Evolutionary conservation across 1,139 yeast species (phyloP), one percentile per base, ranked within the genome.

Genomic region (Geotrichum aggregatum): DNA sequence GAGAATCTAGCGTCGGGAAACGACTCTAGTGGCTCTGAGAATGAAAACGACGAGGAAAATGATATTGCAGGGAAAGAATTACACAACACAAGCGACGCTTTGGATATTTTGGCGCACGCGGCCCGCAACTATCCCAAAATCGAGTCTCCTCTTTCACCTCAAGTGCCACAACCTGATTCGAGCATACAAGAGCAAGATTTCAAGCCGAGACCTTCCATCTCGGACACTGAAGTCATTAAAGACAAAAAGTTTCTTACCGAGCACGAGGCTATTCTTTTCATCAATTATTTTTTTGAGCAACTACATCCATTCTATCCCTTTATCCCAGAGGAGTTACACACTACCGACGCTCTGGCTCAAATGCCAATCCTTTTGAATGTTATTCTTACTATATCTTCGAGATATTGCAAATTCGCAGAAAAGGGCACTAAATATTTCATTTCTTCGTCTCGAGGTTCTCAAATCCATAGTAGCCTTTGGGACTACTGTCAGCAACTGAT

Each of bases 261-360:
- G 59, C 68, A 64, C 0, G 95, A 87, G 63, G 94, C 95, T 0
- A 77, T 76, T 52, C 68, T 72, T 49, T 70, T 87, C 34, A 79
- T 88, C 30, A 73, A 77, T 44, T 71, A 83, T 50, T 91, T 87
- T 66, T 87, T 87, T 66, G 69, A 80, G 8, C 80, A 88, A 3
- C 78, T 91, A 82, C 95, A 87, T 65, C 96, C 96, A 1, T 91
- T 82, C 66, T 89, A 85, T 68, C 97, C 97, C 0, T 87, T 83
- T 63, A 77, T 91, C 35, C 96, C 96, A 1, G 73, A 76, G 34
- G 87, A 83, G 57, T 66, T 89, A 44, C 92, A 84, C 54, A 75
- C 80, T 49, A 79, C 87, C 0, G 78, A 79, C 47, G 79, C 77
- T 6, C 70, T 91, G 41, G 82, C 89, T 0, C 84, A 84, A 4